Percentiles rank a stretch among this genome's conserved stretches.
Conservation (phyloP, 805 yeast species). For the Saccharomycopsis schoenii region DNA sequence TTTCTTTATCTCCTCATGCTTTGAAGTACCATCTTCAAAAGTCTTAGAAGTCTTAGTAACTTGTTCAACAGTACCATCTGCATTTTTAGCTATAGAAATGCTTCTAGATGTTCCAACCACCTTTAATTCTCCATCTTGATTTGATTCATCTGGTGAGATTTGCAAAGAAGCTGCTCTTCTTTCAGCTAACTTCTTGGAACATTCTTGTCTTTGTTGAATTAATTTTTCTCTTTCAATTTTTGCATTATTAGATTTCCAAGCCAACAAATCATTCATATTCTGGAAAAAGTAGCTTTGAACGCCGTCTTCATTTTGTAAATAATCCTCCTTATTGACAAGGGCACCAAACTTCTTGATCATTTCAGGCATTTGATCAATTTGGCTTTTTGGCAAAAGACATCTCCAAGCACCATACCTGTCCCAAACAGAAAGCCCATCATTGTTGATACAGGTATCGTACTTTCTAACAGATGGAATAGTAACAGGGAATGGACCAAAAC, state of each 20-base stretch:
- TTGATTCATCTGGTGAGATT: neutral
- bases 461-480: constrained; percentile 50
- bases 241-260: constrained; percentile 55
- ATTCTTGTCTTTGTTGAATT: constrained; percentile 5
- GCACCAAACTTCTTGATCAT: constrained; percentile 35
- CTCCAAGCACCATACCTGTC: constrained; percentile 82
- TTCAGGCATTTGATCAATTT: constrained; percentile 32
- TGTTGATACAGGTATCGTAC: constrained; percentile 52
- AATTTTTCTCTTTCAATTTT: constrained; percentile 30
- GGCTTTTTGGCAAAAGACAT: constrained; percentile 62
- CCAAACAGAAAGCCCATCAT: constrained; percentile 72
- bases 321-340: constrained; percentile 43
- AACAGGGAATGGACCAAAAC: constrained; percentile 13
- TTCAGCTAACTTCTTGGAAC: constrained; percentile 2
- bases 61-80: constrained; percentile 36
- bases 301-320: constrained; percentile 34
- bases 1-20: constrained; percentile 30
- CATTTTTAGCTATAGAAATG: constrained; percentile 28
- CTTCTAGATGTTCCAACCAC: constrained; percentile 32
- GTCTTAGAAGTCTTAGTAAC: constrained; percentile 28
- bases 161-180: neutral
- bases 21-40: constrained; percentile 35
- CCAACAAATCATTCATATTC: constrained; percentile 52
- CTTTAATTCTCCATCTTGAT: constrained; percentile 15
- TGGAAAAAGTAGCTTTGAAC: constrained; percentile 52